These are phyloP conservation scores for Bruguiera hainesii DNA, from an alignment of 441 rosid species.

Conservation along the genomic window DNA sequence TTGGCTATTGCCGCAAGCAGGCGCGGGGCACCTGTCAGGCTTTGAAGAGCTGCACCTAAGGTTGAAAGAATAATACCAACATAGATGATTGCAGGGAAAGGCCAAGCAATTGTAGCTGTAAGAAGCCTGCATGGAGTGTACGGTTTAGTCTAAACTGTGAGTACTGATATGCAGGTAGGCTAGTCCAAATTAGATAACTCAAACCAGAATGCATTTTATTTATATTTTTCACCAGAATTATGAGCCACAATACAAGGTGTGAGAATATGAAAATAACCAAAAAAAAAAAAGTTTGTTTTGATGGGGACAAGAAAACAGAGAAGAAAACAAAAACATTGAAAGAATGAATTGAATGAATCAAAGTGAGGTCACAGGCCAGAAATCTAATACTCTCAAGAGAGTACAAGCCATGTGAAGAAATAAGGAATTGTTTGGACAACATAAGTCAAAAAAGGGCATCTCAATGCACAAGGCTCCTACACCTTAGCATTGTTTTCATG, in stretches of 20 bases:
- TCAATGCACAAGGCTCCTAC: too few species aligned
- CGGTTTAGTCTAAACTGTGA: conserved; percentile 17
- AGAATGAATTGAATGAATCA: background rate
- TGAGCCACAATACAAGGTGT: background rate
- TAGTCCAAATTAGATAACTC: background rate
- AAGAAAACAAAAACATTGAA: background rate
- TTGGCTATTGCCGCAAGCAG: conserved; percentile 98
- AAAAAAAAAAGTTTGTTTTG: background rate
- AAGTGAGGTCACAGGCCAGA: too few species aligned
- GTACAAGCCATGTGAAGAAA: too few species aligned
- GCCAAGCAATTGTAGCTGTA: conserved; percentile 98
- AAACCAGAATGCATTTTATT: background rate
- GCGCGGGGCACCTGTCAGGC: conserved; percentile 96
- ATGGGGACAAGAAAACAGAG: background rate
- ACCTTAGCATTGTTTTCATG: too few species aligned
- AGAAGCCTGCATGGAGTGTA: conserved; percentile 64
- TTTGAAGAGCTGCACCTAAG: conserved; percentile 98
- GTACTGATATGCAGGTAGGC: background rate
- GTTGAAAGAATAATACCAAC: conserved; percentile 97
- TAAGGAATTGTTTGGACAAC: too few species aligned
- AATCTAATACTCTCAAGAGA: too few species aligned
- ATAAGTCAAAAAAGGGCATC: too few species aligned
- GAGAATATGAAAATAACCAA: too few species aligned
- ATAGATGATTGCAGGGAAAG: conserved; percentile 79
- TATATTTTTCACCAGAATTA: background rate